Evolutionary conservation across 2,329 filamentous ascomycete species (phyloP), one percentile per base, ranked within the genome.

Genomic region (Talaromyces albobiverticillius): DNA sequence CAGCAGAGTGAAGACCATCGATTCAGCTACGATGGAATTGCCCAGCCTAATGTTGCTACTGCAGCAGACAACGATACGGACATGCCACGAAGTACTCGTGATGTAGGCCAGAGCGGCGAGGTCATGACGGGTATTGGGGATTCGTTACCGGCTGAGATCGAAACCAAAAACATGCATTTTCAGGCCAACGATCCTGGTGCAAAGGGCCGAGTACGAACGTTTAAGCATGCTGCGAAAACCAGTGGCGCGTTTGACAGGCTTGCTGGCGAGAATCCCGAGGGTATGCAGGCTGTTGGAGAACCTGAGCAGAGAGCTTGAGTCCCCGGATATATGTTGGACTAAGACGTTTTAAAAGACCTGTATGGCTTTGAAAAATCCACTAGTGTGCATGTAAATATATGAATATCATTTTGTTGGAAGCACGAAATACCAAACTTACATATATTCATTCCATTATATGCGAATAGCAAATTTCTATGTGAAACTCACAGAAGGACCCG

Each of bases 401-500:
- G 16, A 38, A 23, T 16, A 16, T n/a, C 23, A 32, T 10, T 6
- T 25, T 34, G 18, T 16, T 42, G 40, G 36, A 32, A 5, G 25
- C 41, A 29, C 4, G 11, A 32, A 42, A 32, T 25, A 20, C 26
- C 7, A 23, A 5, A 7, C 36, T 29, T 18, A 32, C 9, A 20
- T n/a, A n/a, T n/a, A n/a, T n/a, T n/a, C n/a, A n/a, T 18, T 40
- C 11, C 36, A 22, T 18, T 10, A 14, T 40, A 22, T 40, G 36
- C 11, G 10, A 13, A 40, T 22, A 22, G 18, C 16, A 11, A 40
- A 5, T 22, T 22, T 29, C 38, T 32, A 72, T 2, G 66, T 70
- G 62, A 87, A 90, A 0, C 83, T 89, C 49, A 92, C 82, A 58
- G 85, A 83, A 65, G 81, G 82, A 31, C 82, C 85, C 69, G 90